These are phyloP conservation scores for Ceratobasidium sp. DNA, from an alignment of 1,284 basidiomycete genomes.

Conservation along the genomic window DNA sequence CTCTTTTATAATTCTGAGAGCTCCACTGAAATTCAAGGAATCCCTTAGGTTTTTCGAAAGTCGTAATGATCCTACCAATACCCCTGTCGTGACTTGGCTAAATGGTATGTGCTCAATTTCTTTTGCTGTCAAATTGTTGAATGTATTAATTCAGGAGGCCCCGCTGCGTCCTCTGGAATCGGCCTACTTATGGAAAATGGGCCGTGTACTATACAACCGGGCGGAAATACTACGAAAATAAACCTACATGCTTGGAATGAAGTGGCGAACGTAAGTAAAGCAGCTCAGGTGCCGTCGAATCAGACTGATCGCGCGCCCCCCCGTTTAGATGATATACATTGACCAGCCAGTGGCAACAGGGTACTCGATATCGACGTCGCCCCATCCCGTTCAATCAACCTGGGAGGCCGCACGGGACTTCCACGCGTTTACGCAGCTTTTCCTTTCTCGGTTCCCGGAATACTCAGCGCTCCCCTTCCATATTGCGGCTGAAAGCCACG, in stretches of 20 bases:
- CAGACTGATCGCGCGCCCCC: not conserved
- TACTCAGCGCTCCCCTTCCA: slow-evolving; percentile 54
- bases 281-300: not conserved
- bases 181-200: slow-evolving; percentile 59
- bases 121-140: not conserved
- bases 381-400: slow-evolving; percentile 50
- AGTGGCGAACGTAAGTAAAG: slow-evolving; percentile 24
- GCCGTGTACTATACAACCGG: slow-evolving; percentile 66
- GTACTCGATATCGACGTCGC: slow-evolving; percentile 69
- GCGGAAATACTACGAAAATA: slow-evolving; percentile 59
- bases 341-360: slow-evolving; percentile 79
- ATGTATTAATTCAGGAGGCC: not conserved
- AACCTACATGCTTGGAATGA: slow-evolving; percentile 58
- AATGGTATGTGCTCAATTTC: slow-evolving; percentile 3
- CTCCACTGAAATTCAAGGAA: too few species aligned
- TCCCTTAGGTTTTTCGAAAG: slow-evolving; percentile 22
- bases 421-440: slow-evolving; percentile 70
- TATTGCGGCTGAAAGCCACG: slow-evolving; percentile 70
- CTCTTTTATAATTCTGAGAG: too few species aligned
- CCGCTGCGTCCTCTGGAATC: slow-evolving; percentile 16
- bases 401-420: slow-evolving; percentile 49
- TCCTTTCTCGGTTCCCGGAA: slow-evolving; percentile 63
- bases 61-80: not conserved
- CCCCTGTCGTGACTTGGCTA: slow-evolving; percentile 4
- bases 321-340: slow-evolving; percentile 67